Base-by-base conservation (phyloP, 2,329 filamentous ascomycete genomes). In the Penicillium sclerotigenum region DNA sequence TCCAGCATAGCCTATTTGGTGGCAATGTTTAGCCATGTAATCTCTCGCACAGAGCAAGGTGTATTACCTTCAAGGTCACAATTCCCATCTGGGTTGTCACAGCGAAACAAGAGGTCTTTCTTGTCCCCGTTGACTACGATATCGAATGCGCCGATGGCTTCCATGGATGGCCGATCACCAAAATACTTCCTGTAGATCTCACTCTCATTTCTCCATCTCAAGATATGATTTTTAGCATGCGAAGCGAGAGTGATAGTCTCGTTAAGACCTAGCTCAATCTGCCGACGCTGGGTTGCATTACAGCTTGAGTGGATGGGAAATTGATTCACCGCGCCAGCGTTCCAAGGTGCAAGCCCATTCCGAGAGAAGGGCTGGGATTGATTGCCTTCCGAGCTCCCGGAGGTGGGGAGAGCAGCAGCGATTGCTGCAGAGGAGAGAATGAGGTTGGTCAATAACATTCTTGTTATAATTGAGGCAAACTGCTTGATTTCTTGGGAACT, bases 21-120 rank as follows among this genome's bases (percentile, higher is more conserved):
- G 48, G 50, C 52, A 40, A 52, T 40, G 42, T 20, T 31, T 13
- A 42, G 45, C 24, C 24, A 46, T 24, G 20, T 20, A 8, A 6
- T 8, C n/a, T n/a, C 26, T 41, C 53, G 28, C 2, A 28, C n/a
- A 37, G 24, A 28, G 36, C n/a, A 6, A 22, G 47, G n/a, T 14
- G 2, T 1, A 75, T 67, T 26, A 80, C 76, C 65, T 78, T 80
- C 11, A 68, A 79, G 6, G 60, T 54, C 73, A 64, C 87, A 89
- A 73, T 89, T 89, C 20, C 78, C 74, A 62, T 89, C 87, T 0
- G 83, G 80, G 61, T 89, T 83, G 58, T 90, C 87, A 63, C 87
- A 89, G 20, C 86, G 82, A 77, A 89, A 88, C 18, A 84, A 67
- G 43, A 86, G 77, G 26, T 75, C 78, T 0, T 74, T 74, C 65